Percentiles rank a stretch among this genome's conserved stretches.
Conservation (phyloP, 352 stramenopile genomes). For the Globisporangium irregulare region DNA sequence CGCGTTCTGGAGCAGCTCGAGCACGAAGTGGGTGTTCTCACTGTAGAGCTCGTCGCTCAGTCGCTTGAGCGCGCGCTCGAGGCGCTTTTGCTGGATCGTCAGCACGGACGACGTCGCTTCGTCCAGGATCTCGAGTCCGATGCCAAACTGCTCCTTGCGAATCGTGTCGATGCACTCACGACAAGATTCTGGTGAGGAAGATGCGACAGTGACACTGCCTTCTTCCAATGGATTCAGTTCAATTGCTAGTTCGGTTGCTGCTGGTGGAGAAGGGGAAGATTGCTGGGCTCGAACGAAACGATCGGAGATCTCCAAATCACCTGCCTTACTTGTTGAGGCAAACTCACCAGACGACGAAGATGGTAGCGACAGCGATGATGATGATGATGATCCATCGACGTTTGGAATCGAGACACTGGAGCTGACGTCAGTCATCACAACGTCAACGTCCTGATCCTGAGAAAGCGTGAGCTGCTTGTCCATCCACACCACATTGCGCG, state of each 20-base stretch:
- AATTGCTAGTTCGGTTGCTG: not conserved
- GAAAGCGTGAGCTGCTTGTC: not conserved
- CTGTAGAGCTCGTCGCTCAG: conserved; percentile 86
- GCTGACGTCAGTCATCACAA: not conserved
- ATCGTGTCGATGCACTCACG: conserved; percentile 57
- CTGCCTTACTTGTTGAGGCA: not conserved
- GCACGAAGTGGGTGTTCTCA: conserved; percentile 85
- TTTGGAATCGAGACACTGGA: not conserved
- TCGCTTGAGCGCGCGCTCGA: conserved; percentile 82
- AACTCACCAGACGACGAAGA: not conserved
- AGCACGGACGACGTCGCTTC: conserved; percentile 54
- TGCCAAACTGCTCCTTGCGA: conserved; percentile 73
- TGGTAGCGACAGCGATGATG: not conserved
- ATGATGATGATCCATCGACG: not conserved
- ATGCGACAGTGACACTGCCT: not conserved
- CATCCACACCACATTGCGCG: conserved; percentile 2
- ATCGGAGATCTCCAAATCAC: conserved; percentile 7
- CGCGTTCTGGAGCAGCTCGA: conserved; percentile 87
- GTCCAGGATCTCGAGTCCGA: conserved; percentile 65
- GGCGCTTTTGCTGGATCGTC: conserved; percentile 67
- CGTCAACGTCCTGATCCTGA: not conserved
- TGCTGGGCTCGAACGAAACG: conserved; percentile 12
- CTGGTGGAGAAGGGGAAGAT: not conserved
- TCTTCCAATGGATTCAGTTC: not conserved
- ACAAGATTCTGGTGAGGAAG: conserved; percentile 25